Evolutionary conservation across 2,329 filamentous ascomycete species (phyloP).

Genomic region (Alternaria alternata): DNA sequence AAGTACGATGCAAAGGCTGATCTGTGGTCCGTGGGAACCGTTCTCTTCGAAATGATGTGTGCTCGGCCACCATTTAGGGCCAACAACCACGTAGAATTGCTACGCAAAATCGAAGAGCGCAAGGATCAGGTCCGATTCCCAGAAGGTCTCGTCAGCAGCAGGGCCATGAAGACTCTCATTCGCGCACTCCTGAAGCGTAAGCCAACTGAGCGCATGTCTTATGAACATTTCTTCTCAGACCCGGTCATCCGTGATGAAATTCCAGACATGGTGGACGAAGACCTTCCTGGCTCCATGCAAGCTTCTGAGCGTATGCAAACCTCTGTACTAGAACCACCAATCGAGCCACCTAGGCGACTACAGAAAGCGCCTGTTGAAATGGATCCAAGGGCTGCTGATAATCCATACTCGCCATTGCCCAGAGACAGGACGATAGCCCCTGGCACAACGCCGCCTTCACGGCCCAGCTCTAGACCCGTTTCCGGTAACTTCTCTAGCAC

Average conservation of each 20-base stretch:
- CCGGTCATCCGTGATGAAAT: conserved; percentile 77
- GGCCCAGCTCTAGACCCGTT: conserved; percentile 43
- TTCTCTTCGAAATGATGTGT: conserved; percentile 93
- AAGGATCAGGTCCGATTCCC: conserved; percentile 88
- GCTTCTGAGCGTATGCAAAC: conserved; percentile 36
- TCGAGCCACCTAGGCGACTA: conserved; percentile 33
- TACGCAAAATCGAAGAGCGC: conserved; percentile 88
- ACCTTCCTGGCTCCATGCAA: conserved; percentile 58
- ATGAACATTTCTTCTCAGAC: conserved; percentile 84
- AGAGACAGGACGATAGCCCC: conserved; percentile 37
- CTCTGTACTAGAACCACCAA: conserved; percentile 36
- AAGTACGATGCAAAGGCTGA: conserved; percentile 98
- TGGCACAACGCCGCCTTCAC: conserved; percentile 44
- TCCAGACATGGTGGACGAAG: conserved; percentile 81
- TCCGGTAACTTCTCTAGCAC: conserved; percentile 39
- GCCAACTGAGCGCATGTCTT: conserved; percentile 84
- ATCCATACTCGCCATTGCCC: conserved; percentile 45
- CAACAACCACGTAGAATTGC: conserved; percentile 90
- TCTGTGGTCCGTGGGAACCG: conserved; percentile 96
- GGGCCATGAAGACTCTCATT: conserved; percentile 82
- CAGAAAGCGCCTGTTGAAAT: conserved; percentile 42
- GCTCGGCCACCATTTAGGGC: conserved; percentile 91
- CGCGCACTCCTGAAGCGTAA: conserved; percentile 83
- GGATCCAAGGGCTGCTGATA: conserved; percentile 39
- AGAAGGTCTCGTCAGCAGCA: conserved; percentile 72